Percentiles rank a stretch among this genome's conserved stretches.
Conservation (phyloP, 2,329 filamentous ascomycete species). For the Apiospora marii region DNA sequence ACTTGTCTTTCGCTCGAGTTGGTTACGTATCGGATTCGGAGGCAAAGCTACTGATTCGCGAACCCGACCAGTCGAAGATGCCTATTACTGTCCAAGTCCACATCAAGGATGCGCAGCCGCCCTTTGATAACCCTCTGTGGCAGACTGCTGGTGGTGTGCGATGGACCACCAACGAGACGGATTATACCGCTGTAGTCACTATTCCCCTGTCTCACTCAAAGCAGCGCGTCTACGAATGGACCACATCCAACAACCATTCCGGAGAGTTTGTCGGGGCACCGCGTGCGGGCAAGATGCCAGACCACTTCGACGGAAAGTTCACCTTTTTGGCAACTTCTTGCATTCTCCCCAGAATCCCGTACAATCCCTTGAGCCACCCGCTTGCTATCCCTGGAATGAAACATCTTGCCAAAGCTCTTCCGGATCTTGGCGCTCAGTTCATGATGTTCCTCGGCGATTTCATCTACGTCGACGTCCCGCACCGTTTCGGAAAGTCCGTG, state of each 20-base stretch:
- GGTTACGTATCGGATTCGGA: conserved; percentile 85
- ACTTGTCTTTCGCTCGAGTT: conserved; percentile 85
- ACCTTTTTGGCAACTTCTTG: conserved; percentile 94
- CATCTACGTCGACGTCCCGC: conserved; percentile 89
- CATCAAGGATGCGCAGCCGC: conserved; percentile 57
- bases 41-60: conserved; percentile 83
- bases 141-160: conserved; percentile 70
- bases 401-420: conserved; percentile 76
- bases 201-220: conserved; percentile 70
- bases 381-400: conserved; percentile 83
- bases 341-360: conserved; percentile 90
- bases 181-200: conserved; percentile 78
- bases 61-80: conserved; percentile 78
- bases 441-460: conserved; percentile 88
- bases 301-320: conserved; percentile 72
- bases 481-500: conserved; percentile 73
- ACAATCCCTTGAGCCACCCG: conserved; percentile 83
- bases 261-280: conserved; percentile 85
- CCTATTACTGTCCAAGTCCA: conserved; percentile 77
- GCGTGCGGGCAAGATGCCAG: conserved; percentile 67
- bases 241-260: conserved; percentile 84
- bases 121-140: conserved; percentile 69
- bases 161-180: conserved; percentile 76
- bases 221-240: conserved; percentile 82
- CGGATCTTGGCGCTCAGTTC: conserved; percentile 75